Evolutionary conservation across 495 filamentous ascomycete genomes (phyloP), one percentile per base, ranked within the genome.

Genomic region (Neurospora discreta): DNA sequence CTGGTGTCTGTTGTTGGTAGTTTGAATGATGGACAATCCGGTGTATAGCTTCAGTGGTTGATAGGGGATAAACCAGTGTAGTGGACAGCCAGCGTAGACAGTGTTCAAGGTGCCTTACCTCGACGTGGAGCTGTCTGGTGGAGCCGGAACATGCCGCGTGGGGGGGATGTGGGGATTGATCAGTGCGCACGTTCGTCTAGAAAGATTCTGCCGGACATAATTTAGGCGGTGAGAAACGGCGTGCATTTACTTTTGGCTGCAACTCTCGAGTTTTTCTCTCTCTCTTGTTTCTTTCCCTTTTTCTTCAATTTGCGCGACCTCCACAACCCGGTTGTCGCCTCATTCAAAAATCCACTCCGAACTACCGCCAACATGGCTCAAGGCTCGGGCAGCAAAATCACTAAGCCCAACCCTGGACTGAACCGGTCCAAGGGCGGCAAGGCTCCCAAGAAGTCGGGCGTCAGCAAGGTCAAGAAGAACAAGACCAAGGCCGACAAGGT

Each of bases 401-500:
- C 77, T 52, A 76, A 79, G 65, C 52, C 75, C 68, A 69, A 73
- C 18, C 71, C 80, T 46, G 76, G 76, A 30, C 69, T 74, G 11
- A 81, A 78, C 71, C 80, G 82, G 38, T 41, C 70, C 16, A 41
- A 36, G n/a, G 69, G 39, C 58, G 68, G 44, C 52, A 78, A 76
- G 11, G 78, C 81, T 33, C 75, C 72, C 36, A 73, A 79, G 43
- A 77, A 78, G 52, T 79, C 81, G 69, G 72, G 76, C 71, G 77
- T 80, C 43, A 68, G 20, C 52, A 79, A 80, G 74, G 75, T 73
- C 74, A 80, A 78, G 75, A 83, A 83, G 77, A 44, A 76, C 40
- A 83, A 81, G 74, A 77, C 77, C n/a, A 77, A 65, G 1, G 81
- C 82, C 52, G 83, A 86, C 75, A 82, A 82, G 77, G 38, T 82